Evolutionary conservation across 345 rosid genomes (phyloP), one percentile per base, ranked within the genome.

Genomic region (Acer saccharum): DNA sequence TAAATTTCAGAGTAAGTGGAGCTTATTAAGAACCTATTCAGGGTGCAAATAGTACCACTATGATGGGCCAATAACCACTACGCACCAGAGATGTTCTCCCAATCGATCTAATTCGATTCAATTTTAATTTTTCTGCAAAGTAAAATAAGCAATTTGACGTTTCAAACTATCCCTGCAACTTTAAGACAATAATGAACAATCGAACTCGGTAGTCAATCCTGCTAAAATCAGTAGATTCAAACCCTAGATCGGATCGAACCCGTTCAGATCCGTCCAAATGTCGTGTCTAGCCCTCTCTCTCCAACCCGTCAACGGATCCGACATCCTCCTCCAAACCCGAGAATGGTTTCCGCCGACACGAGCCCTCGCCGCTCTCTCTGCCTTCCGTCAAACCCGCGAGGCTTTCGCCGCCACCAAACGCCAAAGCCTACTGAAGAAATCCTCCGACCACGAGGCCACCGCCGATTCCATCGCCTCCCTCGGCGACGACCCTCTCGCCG

Each of bases 261-360:
- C 64, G 21, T 32, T 9, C 32, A 68, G 69, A 82, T 77, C 78
- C 41, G 58, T 35, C 50, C 61, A 64, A 65, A 92, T 94, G 97
- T 93, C 98, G 43, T 97, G 98, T 72, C 81, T 94, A 68, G 97
- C 98, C 21, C 87, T 97, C 52, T 89, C 97, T 80, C 93, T 97
- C 41, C 97, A 94, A 81, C 99, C 98, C 14, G 83, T 90, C 39
- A 91, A 91, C 64, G 98, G 97, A 71, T 88, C 94, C 82, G 98
- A 94, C 81, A 87, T 97, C 83, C 89, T 97, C 63, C 89, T 97
- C 76, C 98, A 94, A 77, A 94, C 98, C 81, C 88, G 94, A 21
- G 96, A 97, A 60, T 97, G 96, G 98, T 97, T 93, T 78, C 98
- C 98, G 0, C 99, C 98, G 0, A 86, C 98, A 13, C 80, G 99